A percentile compares a stretch with the other conserved stretches of the same genome.
phyloP scores from a whole-genome alignment of 805 yeast genomes.

The Candida hungchunana region DNA sequence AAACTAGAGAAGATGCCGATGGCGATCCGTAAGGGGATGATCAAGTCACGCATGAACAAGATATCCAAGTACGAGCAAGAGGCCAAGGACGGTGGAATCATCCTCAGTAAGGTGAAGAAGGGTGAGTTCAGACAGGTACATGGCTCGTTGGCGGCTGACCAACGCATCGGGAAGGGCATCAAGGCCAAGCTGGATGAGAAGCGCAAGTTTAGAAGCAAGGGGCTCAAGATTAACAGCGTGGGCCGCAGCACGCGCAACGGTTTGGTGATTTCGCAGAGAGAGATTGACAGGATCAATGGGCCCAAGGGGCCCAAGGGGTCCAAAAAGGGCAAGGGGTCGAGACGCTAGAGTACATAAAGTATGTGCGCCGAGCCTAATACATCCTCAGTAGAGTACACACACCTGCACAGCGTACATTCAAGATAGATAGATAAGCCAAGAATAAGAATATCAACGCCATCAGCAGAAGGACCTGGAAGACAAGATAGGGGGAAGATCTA shows the following conservation, averaged over 20 bases:
- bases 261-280: conserved; percentile 60
- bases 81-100: conserved; percentile 86
- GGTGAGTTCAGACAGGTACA: conserved; percentile 64
- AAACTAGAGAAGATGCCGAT: conserved; percentile 81
- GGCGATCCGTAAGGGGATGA: conserved; percentile 82
- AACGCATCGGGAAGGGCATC: conserved; percentile 44
- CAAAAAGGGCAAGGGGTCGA: conserved; percentile 5
- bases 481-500: too few species aligned
- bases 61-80: conserved; percentile 60
- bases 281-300: conserved; percentile 49
- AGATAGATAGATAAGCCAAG: too few species aligned
- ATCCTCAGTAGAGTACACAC: not conserved
- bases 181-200: conserved; percentile 41
- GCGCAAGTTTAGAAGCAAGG: conserved; percentile 57
- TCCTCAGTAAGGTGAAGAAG: conserved; percentile 66
- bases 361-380: not conserved
- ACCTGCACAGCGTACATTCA: too few species aligned
- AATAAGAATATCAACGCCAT: too few species aligned
- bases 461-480: too few species aligned
- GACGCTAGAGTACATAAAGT: conserved; percentile 1
- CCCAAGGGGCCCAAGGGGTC: conserved; percentile 10
- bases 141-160: conserved; percentile 31
- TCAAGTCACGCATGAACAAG: conserved; percentile 48
- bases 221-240: conserved; percentile 69
- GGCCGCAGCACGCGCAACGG: conserved; percentile 82